These are phyloP conservation scores for Gracilaria vermiculophylla DNA, from an alignment of 23 red algal genomes.

Conservation along the genomic window DNA sequence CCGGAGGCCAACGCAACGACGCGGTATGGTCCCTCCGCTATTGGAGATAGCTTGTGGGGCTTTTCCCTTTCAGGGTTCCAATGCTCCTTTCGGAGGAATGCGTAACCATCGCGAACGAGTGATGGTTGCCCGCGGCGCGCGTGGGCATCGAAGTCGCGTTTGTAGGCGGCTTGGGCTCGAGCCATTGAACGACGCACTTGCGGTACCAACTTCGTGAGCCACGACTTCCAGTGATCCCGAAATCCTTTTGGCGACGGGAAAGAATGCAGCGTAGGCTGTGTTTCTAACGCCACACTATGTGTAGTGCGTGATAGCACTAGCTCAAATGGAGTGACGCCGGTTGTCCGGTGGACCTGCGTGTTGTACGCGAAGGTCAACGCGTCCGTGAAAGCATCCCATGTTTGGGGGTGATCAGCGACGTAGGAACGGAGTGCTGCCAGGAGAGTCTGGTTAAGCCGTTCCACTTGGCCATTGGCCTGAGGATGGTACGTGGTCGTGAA, in stretches of 20 bases:
- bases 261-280: not conserved
- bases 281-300: not conserved
- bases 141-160: no score
- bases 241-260: not conserved
- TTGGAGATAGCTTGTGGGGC: no score
- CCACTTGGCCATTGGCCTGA: not conserved
- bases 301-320: no score
- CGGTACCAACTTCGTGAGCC: not conserved
- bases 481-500: not conserved
- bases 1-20: no score
- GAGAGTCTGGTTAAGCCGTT: not conserved
- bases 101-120: not conserved
- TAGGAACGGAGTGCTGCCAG: no score
- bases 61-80: not conserved
- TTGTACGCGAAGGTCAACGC: no score
- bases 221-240: not conserved
- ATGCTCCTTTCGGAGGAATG: not conserved
- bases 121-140: no score
- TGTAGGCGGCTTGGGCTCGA: not conserved
- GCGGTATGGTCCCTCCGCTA: no score
- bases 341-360: no score
- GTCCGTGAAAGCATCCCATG: no score
- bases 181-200: not conserved
- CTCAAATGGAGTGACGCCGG: no score
- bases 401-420: no score